phyloP scores from a whole-genome alignment of 331 rosid genomes.

The Malus hybrid region DNA sequence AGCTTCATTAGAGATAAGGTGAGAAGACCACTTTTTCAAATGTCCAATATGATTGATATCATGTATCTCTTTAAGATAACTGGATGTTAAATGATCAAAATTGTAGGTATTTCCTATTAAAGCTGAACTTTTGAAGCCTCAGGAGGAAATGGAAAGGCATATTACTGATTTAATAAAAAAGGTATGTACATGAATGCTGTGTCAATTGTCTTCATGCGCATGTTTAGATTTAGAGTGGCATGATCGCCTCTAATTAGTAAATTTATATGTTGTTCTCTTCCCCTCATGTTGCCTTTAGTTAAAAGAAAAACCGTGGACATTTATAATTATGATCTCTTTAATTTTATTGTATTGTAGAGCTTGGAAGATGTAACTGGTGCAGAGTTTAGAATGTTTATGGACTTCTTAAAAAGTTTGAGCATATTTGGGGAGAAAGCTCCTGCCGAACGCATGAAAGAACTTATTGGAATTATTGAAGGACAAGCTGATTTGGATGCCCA shows the following conservation, averaged over 20 bases:
- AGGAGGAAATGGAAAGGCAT: constrained; percentile 93
- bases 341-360: constrained; percentile 46
- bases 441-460: constrained; percentile 73
- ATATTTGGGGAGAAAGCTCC: constrained; percentile 88
- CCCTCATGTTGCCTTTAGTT: neutral
- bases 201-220: constrained; percentile 7
- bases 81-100: constrained; percentile 16
- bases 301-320: neutral
- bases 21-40: constrained; percentile 3
- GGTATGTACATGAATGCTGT: constrained; percentile 28
- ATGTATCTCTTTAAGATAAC: constrained; percentile 1
- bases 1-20: constrained; percentile 93
- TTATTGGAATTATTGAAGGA: constrained; percentile 83
- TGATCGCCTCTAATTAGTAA: neutral
- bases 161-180: constrained; percentile 91
- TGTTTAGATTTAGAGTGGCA: neutral
- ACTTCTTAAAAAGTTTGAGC: constrained; percentile 72
- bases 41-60: constrained; percentile 4
- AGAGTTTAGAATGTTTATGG: constrained; percentile 88
- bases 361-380: constrained; percentile 80
- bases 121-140: constrained; percentile 81
- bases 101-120: constrained; percentile 5
- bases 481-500: constrained; percentile 87
- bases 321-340: neutral
- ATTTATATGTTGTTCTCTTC: neutral